Evolutionary conservation across 441 rosid genomes (phyloP), one percentile per base, ranked within the genome.

Genomic region (Erysimum pusillum): DNA sequence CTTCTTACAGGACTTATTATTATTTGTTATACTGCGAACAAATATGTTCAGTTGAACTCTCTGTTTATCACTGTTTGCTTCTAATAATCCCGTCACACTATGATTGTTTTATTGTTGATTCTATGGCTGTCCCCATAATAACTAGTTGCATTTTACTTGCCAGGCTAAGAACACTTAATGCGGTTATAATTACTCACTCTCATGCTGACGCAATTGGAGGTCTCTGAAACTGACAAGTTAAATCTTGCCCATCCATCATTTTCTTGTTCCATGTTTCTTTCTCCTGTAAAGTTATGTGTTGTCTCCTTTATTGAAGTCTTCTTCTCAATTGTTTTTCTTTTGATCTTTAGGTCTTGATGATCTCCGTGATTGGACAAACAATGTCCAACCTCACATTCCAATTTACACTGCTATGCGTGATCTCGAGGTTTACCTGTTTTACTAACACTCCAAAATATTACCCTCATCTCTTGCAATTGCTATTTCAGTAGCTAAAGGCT

Each of bases 201-300:
- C 97, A 89, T 87, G 99, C 99, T 83, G 93, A 91, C 84, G 97
- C 97, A 76, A 90, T 92, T 84, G 97, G 97, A 92, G 97, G 97
- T 94, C 94, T 92, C 91, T 80, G 83, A 71, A 86, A 80, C 79
- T 58, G 63, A 83, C 71, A 73, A 79, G 78, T 79, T 74, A 73
- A 78, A 67, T 57, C 67, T 73, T 78, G 78, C 32, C 10, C 53
- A 56, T 56, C 72, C 72, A 71, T 77, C 56, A 46, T 63, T 74
- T 63, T 76, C 68, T 68, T 56, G 49, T 52, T 77, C 31, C 52
- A 13, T 59, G 52, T 18, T 67, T 67, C 2, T n/a, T 76, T 76
- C 57, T 53, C 63, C 36, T 67, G 64, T 66, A 11, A 48, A 48
- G 22, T 49, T 41, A 39, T 32, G 13, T 78, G 32, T 51, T 62